Conservation (phyloP, 2,329 filamentous ascomycete genomes). For the Claviceps sp. region DNA sequence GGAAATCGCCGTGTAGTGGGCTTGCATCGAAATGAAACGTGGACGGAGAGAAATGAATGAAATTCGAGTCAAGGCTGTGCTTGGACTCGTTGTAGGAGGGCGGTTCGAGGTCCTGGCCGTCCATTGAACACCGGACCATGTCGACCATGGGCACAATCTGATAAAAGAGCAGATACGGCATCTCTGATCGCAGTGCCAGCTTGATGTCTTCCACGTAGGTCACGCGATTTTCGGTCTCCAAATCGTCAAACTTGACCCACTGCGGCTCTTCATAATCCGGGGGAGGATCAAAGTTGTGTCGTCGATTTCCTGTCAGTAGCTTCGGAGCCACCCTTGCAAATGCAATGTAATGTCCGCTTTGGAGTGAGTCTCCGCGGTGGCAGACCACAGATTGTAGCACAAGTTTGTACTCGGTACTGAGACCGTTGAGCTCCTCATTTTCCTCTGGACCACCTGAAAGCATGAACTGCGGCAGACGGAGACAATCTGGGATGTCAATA, state of each 20-base stretch:
- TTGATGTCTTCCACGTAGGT: conserved; percentile 64
- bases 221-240: conserved; percentile 56
- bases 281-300: conserved; percentile 41
- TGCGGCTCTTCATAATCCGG: conserved; percentile 57
- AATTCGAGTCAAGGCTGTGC: conserved; percentile 24
- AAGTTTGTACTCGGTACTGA: conserved; percentile 85
- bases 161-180: conserved; percentile 90
- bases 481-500: conserved; percentile 72
- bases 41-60: conserved; percentile 7
- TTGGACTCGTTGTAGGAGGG: conserved; percentile 46
- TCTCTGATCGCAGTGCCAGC: conserved; percentile 66
- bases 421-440: conserved; percentile 40
- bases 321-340: conserved; percentile 64
- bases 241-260: conserved; percentile 90
- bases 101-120: conserved; percentile 34
- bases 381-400: conserved; percentile 86
- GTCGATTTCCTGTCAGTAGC: conserved; percentile 45
- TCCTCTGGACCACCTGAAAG: conserved; percentile 57
- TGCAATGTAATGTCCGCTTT: conserved; percentile 84
- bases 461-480: conserved; percentile 85
- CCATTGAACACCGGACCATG: conserved; percentile 35
- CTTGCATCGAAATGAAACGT: neutral
- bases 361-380: conserved; percentile 71
- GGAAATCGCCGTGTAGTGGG: conserved; percentile 14
- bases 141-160: conserved; percentile 82